Evolutionary conservation across 306 rosid species (phyloP).

Genomic region (Acacia acuminata): DNA sequence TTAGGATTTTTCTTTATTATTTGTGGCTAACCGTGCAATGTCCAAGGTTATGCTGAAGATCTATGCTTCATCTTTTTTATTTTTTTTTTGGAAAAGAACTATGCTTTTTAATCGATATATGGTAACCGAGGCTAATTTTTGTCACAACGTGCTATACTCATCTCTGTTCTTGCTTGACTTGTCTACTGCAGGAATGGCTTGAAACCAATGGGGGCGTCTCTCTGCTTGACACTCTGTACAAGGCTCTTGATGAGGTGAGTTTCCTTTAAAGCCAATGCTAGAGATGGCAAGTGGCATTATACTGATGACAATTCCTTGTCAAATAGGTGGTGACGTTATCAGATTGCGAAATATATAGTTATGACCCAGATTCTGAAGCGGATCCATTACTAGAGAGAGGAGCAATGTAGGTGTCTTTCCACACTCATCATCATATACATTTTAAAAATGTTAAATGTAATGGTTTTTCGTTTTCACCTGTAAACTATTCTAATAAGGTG

Average conservation of each 20-base stretch:
- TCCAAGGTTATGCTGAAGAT: constrained; percentile 1
- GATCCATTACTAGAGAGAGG: constrained; percentile 82
- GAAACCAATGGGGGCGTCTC: constrained; percentile 76
- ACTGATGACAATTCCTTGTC: constrained; percentile 35
- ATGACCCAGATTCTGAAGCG: constrained; percentile 78
- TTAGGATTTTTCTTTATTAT: background rate
- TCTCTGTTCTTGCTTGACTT: constrained; percentile 33
- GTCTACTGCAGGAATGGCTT: constrained; percentile 76
- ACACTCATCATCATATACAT: background rate
- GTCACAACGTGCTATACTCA: background rate
- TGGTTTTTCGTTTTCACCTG: background rate
- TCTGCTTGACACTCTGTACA: constrained; percentile 68
- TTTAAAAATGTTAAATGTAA: background rate
- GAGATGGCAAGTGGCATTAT: constrained; percentile 33
- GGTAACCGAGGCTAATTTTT: constrained; percentile 12
- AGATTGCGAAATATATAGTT: constrained; percentile 85
- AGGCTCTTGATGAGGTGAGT: constrained; percentile 89
- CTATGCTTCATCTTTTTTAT: background rate
- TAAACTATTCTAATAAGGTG: constrained; percentile 15
- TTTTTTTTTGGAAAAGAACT: background rate
- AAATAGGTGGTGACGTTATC: constrained; percentile 75
- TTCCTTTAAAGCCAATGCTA: constrained; percentile 27
- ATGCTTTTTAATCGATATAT: background rate
- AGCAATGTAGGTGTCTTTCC: constrained; percentile 56
- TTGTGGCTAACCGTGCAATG: background rate